Percentiles rank a stretch among this genome's conserved stretches.
Evolutionary conservation across 176 grass and related monocot genomes (phyloP).

Genomic region (Lolium rigidum): DNA sequence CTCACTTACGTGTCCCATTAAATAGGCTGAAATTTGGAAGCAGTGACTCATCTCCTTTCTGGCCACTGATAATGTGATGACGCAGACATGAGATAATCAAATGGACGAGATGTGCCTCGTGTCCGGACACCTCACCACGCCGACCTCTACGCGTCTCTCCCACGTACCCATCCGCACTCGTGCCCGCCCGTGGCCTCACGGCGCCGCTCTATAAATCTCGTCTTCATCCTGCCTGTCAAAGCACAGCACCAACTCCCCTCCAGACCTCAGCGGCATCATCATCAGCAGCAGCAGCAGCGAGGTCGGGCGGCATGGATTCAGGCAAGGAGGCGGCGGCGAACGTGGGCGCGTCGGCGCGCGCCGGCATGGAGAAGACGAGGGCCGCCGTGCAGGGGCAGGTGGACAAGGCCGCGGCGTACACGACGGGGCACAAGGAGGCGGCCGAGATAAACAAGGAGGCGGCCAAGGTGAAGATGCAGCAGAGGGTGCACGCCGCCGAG

Average conservation of each 20-base stretch:
- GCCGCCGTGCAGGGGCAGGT: constrained; percentile 42
- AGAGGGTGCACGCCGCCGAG: constrained; percentile 39
- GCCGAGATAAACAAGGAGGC: constrained; percentile 16
- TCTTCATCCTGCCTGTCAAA: not conserved
- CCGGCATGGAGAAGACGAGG: constrained; percentile 47
- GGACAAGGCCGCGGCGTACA: constrained; percentile 42
- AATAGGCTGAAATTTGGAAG: not conserved
- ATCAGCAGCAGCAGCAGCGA: too few relatives aligned
- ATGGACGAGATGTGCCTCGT: not conserved
- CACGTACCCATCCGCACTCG: not conserved
- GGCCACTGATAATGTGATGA: not conserved
- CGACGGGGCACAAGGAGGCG: constrained; percentile 1
- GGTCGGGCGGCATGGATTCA: constrained; percentile 13
- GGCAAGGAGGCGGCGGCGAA: constrained; percentile 53
- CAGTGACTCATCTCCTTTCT: not conserved
- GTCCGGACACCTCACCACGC: constrained; percentile 12
- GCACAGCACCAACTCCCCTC: not conserved
- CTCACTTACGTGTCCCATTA: not conserved
- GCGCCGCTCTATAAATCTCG: not conserved
- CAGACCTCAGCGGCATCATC: not conserved
- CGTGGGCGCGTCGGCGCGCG: constrained; percentile 43
- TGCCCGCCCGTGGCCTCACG: not conserved
- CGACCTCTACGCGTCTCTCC: not conserved
- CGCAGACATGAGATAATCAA: not conserved
- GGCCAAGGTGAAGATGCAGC: constrained; percentile 35